Base-by-base conservation (phyloP, 495 filamentous ascomycete species). In the Hyaloscypha hepaticicola region DNA sequence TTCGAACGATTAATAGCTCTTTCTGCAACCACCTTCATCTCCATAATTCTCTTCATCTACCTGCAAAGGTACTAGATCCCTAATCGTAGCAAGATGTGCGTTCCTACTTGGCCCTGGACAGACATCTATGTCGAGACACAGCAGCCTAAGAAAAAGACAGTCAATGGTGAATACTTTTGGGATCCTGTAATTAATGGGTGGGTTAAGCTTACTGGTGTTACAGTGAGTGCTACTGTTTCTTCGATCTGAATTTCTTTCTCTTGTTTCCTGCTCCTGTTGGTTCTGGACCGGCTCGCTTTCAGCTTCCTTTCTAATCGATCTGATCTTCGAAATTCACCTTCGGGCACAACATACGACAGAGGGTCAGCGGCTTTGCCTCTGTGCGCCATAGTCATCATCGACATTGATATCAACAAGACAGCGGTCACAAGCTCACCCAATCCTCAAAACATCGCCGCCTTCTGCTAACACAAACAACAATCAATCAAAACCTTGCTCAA, bases 31-130 rank as follows among this genome's bases (percentile, higher is more conserved):
- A 27, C 41, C 5, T 31, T 60, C 45, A 59, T 41, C 34, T 34
- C 33, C 49, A 55, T 58, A 58, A 49, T 60, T 56, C 55, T 60
- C 11, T 48, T 60, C 55, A 29, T 61, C 61, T 31, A 56, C 64
- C 51, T 57, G 24, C 38, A 16, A 16, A 45, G 38, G 19, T 45
- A 9, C 38, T 45, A 45, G 19, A 45, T 16, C 38, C 38, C 6
- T 4, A 45, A 16, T 45, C 12, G 38, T 16, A 16, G 38, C 38
- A 62, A 62, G 5, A 78, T 77, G 74, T 82, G 78, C 62, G 56
- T 79, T 28, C 76, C 77, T 16, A 81, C 76, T 58, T 82, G 76
- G 67, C 71, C 75, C 0, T 77, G 79, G 55, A 66, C 74, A 21
- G 75, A 81, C 34, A 66, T 75, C 53, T 70, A 76, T 33, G 65